phyloP scores from a whole-genome alignment of 2,329 filamentous ascomycete genomes.

The Stagonosporopsis chrysanthemi region DNA sequence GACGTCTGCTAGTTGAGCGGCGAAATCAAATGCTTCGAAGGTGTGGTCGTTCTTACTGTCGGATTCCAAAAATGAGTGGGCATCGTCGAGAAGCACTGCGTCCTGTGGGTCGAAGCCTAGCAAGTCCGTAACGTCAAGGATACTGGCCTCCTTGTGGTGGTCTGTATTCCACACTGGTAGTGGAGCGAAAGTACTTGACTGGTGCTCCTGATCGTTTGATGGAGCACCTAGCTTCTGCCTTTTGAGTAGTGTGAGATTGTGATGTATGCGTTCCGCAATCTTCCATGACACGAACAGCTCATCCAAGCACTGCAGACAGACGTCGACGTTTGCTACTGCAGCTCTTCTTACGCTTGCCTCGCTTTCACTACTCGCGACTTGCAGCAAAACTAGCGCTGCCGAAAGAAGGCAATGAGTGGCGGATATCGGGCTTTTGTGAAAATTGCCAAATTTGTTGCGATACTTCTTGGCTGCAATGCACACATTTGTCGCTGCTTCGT shows the following conservation, averaged over 20 bases:
- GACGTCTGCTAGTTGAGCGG: neutral
- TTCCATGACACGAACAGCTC: neutral
- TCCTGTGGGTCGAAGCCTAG: neutral
- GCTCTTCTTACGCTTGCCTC: neutral
- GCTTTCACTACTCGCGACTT: neutral
- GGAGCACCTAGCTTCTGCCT: neutral
- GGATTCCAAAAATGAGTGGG: neutral
- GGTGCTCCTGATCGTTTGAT: neutral
- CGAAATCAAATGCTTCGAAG: neutral
- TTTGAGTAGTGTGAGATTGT: neutral
- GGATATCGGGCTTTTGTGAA: conserved; percentile 46
- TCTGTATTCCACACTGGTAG: neutral
- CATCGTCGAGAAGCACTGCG: neutral
- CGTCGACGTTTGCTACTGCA: neutral
- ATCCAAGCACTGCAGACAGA: conserved; percentile 4
- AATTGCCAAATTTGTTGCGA: conserved; percentile 45
- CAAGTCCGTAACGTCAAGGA: neutral
- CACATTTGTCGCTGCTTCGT: conserved; percentile 6
- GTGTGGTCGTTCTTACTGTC: neutral
- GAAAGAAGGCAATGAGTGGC: conserved; percentile 49
- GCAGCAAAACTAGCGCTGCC: conserved; percentile 36
- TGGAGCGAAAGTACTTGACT: neutral
- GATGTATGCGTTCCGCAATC: neutral
- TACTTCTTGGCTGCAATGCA: conserved; percentile 25
- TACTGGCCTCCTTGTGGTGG: neutral